Base-by-base conservation (phyloP, 2,329 filamentous ascomycete genomes). In the Fusarium setosum region DNA sequence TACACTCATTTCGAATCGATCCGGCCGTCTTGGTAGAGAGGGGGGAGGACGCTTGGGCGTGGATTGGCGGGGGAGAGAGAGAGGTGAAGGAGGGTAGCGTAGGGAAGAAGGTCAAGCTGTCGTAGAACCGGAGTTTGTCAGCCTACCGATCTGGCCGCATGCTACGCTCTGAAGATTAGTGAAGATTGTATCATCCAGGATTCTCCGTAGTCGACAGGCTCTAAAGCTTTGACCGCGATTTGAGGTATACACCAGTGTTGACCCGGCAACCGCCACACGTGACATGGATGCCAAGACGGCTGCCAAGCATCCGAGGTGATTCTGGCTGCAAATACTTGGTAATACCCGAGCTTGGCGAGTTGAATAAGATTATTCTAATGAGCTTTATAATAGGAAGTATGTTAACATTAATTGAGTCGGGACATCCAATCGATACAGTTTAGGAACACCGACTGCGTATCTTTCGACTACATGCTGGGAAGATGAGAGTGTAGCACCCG, bases 1-100 rank as follows among this genome's bases (percentile, higher is more conserved):
- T 69, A 97, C 92, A 62, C 85, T 86, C 88, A 89, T 42, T 45
- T 60, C 26, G 35, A 34, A 59, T 53, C 53, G 59, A 66, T 49
- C n/a, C n/a, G n/a, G n/a, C n/a, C n/a, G n/a, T n/a, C n/a, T n/a
- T 59, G 44, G 66, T 47, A 49, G 50, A 55, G 49, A 38, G 50
- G 34, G 53, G 45, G 38, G 35, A 55, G 52, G 18, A 17, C 15
- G 38, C n/a, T 45, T 17, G 41, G 41, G 49, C n/a, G n/a, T n/a
- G 37, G 35, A 53, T 21, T 34, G 51, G 24, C 15, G 31, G 24
- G 44, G 29, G 34, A 34, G 49, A 35, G 47, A 52, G 51, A n/a
- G 64, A 59, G 58, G 56, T 62, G 56, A 59, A 34, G 31, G 56
- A 32, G 44, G 31, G 29, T 32, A 32, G 42, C n/a, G n/a, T 18